Base-by-base conservation (phyloP, 2,329 filamentous ascomycete genomes). In the Alternaria atra region DNA sequence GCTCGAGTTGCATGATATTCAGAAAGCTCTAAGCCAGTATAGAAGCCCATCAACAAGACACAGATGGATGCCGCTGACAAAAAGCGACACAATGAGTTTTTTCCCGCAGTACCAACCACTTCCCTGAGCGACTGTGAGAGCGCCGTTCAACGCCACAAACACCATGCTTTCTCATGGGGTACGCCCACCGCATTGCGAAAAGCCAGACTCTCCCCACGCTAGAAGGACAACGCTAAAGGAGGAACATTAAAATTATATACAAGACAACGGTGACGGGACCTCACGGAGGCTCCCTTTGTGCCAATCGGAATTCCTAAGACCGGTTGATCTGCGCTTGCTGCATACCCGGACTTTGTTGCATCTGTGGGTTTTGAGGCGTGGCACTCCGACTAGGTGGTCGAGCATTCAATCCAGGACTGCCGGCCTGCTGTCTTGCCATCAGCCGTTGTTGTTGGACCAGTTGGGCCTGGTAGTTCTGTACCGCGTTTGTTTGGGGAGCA, bases 361-460 rank as follows among this genome's bases (percentile, higher is more conserved):
- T 70, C 59, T 75, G 70, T 34, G 74, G 69, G 50, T 78, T 77
- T 52, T 78, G 77, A 12, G 77, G 77, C 35, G 77, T 80, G 25
- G 76, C 77, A 63, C 77, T 80, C 52, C 77, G 67, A 60, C 77
- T 80, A 37, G 69, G 67, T 52, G 70, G 74, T 58, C 71, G 65
- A 37, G 70, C 73, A 53, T 68, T 76, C 61, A 77, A 56, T 42
- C 70, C 69, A 7, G 75, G 75, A 59, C 74, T 77, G 25, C 72
- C 71, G 25, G 69, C 73, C 52, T 74, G 72, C 52, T 77, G 75
- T 56, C 65, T 58, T 23, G 54, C 61, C 76, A 80, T 74, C 65
- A 77, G 65, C 53, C 73, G 74, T 62, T 79, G 77, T 60, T 78
- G 77, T 55, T 77, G 73, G 35, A 76, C 70, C 55, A 79, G 72